Evolutionary conservation across 228 moss, liverwort and hornwort species (phyloP).

Genomic region (Sphagnum magellanicum): DNA sequence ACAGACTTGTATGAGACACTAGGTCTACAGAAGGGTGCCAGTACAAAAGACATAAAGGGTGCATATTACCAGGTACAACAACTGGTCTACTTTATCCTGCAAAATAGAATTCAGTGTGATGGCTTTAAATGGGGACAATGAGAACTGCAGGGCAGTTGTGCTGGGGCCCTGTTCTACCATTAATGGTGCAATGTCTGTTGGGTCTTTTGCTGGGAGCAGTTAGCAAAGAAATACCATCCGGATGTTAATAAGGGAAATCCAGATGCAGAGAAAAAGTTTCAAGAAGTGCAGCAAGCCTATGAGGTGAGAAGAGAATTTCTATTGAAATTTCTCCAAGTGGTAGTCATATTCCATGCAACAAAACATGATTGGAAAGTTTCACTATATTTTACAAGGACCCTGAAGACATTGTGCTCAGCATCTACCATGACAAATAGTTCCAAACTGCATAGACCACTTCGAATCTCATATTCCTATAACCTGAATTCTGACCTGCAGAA

Average conservation of each 20-base stretch:
- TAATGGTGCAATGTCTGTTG: not conserved
- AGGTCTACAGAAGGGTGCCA: slow-evolving; percentile 23
- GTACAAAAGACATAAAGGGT: slow-evolving; percentile 32
- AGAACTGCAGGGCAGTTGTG: not conserved
- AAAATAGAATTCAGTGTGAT: not conserved
- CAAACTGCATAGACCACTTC: too few relatives aligned
- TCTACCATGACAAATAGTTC: too few relatives aligned
- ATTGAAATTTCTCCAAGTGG: too few relatives aligned
- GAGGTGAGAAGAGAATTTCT: slow-evolving; percentile 31
- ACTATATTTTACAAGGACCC: too few relatives aligned
- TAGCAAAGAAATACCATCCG: slow-evolving; percentile 83
- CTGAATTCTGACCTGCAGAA: too few relatives aligned
- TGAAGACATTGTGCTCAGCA: too few relatives aligned
- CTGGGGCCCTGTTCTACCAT: too few relatives aligned
- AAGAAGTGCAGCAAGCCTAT: slow-evolving; percentile 92
- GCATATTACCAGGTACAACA: slow-evolving; percentile 26
- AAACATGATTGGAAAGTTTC: too few relatives aligned
- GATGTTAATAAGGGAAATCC: slow-evolving; percentile 80
- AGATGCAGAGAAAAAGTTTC: slow-evolving; percentile 74
- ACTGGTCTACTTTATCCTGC: not conserved
- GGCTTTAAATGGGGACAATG: not conserved
- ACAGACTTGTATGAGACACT: slow-evolving; percentile 39
- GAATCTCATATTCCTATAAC: too few relatives aligned
- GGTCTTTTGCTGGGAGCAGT: slow-evolving; percentile 17
- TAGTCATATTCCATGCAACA: too few relatives aligned